Base-by-base conservation (phyloP, 1,139 yeast genomes). In the Candida tropicalis region DNA sequence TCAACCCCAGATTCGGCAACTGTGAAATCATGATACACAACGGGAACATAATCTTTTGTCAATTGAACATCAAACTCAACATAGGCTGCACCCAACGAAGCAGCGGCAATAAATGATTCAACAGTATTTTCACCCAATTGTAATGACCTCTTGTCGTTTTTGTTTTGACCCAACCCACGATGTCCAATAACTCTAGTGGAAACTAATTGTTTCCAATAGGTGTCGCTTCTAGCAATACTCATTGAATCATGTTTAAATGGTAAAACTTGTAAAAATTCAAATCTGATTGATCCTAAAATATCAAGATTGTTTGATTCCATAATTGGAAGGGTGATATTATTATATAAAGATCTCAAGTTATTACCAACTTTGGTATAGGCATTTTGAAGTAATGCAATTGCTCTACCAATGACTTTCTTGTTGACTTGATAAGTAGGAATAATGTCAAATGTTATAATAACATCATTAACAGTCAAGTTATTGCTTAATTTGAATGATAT, bases 1-100 rank as follows among this genome's bases (percentile, higher is more conserved):
- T 93, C 99, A 42, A 88, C 90, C 10, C 99, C 99, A 3, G 96
- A 84, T 62, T 93, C 98, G 1, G 97, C 96, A 35, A 93, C 97
- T 24, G 90, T 66, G 60, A 93, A 93, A 63, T 93, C 99, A 62
- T 93, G 99, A 59, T 93, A 93, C 31, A 93, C 87, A 10, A 93
- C 98, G 1, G 98, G 98, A 10, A 89, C 82, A 51, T 75, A 75
- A 63, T 93, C 98, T 59, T 90, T 90, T n/a, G 99, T 93, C 52
- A 93, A 70, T 63, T 93, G 99, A 29, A 93, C 98, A 64, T 93
- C 99, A 62, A 93, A 93, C 64, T 93, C 99, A 41, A 95, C 97
- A 57, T 85, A 85, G 1, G 90, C 82, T 1, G 93, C 93, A 29
- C 99, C 99, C 53, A 93, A 70, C 4, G 96, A 90, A 0, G 98